These are phyloP conservation scores for Oropetium thomaeum DNA, from an alignment of 176 grass and related monocot species.

Conservation along the genomic window DNA sequence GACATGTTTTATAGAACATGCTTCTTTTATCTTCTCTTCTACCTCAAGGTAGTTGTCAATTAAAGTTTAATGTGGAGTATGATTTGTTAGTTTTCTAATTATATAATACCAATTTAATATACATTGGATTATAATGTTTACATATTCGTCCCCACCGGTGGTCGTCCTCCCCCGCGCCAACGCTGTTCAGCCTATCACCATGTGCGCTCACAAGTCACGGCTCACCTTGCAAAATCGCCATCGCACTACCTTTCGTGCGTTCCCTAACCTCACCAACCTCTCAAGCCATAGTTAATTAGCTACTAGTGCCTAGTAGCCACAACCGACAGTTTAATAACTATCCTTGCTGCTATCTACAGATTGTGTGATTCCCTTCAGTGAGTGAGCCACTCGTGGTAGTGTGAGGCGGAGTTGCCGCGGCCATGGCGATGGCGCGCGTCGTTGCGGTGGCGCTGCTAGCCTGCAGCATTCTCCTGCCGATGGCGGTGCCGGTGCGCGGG, in stretches of 20 bases:
- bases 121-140: too few relatives aligned
- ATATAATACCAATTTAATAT: too few relatives aligned
- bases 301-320: neutral
- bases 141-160: neutral
- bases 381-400: neutral
- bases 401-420: neutral
- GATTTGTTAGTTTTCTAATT: too few relatives aligned
- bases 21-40: too few relatives aligned
- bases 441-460: constrained; percentile 1
- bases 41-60: too few relatives aligned
- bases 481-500: neutral
- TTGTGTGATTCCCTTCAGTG: neutral
- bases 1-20: too few relatives aligned
- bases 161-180: neutral
- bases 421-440: constrained; percentile 27
- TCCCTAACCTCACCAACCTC: constrained; percentile 23
- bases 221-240: neutral
- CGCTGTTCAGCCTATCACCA: constrained; percentile 2
- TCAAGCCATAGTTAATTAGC: constrained; percentile 21
- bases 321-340: neutral
- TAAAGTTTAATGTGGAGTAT: too few relatives aligned
- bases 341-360: neutral
- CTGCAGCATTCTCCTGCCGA: constrained; percentile 23
- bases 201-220: neutral
- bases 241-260: neutral